These are phyloP conservation scores for Aspergillus aculeatus DNA, from an alignment of 2,329 filamentous ascomycete genomes.

Conservation along the genomic window DNA sequence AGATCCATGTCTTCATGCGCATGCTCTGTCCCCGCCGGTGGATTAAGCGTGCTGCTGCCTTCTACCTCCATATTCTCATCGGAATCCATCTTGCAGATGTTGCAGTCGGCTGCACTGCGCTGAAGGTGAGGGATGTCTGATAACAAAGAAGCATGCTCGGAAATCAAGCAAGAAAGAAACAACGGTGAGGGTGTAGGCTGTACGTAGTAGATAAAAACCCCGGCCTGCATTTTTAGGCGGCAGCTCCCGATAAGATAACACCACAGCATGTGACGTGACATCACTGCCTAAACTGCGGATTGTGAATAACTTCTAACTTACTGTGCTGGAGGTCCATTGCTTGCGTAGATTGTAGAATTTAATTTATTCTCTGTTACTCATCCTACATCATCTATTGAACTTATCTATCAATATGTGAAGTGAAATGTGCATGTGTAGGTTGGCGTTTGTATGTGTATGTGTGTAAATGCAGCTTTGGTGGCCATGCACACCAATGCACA, in stretches of 20 bases:
- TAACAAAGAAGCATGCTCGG: neutral
- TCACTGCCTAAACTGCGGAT: neutral
- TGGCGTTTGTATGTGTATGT: neutral
- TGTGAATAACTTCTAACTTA: no score
- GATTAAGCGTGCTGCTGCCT: neutral
- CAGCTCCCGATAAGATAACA: slow-evolving; percentile 27
- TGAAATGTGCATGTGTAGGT: no score
- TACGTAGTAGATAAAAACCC: neutral
- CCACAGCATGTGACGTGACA: slow-evolving; percentile 26
- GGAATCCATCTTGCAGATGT: slow-evolving; percentile 26
- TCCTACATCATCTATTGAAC: no score
- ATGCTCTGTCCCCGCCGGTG: slow-evolving; percentile 12
- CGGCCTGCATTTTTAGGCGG: slow-evolving; percentile 26
- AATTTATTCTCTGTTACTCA: no score
- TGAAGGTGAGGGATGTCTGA: neutral
- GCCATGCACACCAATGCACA: no score
- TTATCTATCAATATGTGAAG: no score
- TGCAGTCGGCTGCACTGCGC: neutral
- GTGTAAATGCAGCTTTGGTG: no score
- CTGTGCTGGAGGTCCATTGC: no score
- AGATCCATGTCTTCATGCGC: slow-evolving; percentile 25
- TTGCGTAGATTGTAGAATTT: no score
- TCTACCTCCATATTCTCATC: slow-evolving; percentile 23
- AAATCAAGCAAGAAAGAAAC: no score
- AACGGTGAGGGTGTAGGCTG: neutral